Base-by-base conservation (phyloP, 257 asterid genomes). In the Datura wrightii region DNA sequence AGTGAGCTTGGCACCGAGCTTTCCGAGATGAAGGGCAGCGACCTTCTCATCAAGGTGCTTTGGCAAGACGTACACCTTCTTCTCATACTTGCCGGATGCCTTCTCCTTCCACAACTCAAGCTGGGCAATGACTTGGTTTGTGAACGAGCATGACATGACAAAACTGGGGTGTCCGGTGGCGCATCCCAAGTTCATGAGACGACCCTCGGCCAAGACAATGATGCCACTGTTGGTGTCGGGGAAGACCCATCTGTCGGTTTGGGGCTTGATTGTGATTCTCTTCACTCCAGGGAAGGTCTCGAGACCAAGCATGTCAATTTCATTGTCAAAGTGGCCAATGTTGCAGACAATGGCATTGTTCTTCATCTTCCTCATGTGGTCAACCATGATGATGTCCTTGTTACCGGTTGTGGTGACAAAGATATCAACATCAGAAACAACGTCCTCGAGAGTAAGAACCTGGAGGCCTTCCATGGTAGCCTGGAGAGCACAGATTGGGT, bases 351-450 rank as follows among this genome's bases (percentile, higher is more conserved):
- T 89, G 78, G 94, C 94, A 19, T 90, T 90, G 88, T 90, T 90
- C 83, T 92, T 92, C 94, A 92, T 92, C 90, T 88, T 92, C 74
- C 62, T 89, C 94, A 90, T 92, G 83, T 90, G 91, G 65, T 85
- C 84, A 4, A 92, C 90, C 94, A 92, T 90, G 79, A 90, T 86
- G 88, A 90, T 92, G 85, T 90, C 93, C 86, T 90, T 92, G 94
- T 92, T 92, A n/a, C 94, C 94, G 0, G 94, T 92, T 86, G 94
- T 92, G 78, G 94, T 92, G 56, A 92, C 94, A 42, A 92, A 92
- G 88, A 92, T 92, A 79, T 92, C 93, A 5, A 89, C 89, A 0
- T 87, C 90, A 2, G 92, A 85, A 36, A 92, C 87, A 0, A 90
- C 93, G 14, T 92, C 94, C 69, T 90, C 94, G 0, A 92, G 88